phyloP scores from a whole-genome alignment of 78 protist species.

The Polysphondylium violaceum region DNA sequence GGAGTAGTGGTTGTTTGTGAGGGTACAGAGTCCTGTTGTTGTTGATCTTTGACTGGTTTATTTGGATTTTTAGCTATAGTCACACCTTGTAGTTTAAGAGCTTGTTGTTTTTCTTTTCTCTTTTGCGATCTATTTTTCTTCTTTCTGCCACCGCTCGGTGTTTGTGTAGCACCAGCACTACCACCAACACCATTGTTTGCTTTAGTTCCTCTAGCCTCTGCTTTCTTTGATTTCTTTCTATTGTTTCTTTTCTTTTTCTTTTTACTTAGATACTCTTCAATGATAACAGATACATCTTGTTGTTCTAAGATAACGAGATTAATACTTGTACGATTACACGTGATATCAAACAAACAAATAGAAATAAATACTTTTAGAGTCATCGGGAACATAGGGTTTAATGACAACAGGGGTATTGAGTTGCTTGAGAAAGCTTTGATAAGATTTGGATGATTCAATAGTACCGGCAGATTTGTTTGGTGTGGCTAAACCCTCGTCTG shows the following conservation, averaged over 20 bases:
- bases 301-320: not conserved
- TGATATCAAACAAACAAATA: not conserved
- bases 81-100: too few relatives aligned
- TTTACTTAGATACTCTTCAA: not conserved
- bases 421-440: constrained; percentile 34
- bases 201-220: not conserved
- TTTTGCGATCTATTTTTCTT: constrained; percentile 1
- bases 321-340: not conserved
- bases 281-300: not conserved
- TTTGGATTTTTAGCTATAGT: too few relatives aligned
- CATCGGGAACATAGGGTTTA: not conserved
- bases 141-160: not conserved
- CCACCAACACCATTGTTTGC: not conserved
- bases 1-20: not conserved
- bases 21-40: constrained; percentile 4
- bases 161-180: not conserved
- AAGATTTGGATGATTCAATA: constrained; percentile 47
- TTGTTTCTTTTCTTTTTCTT: not conserved
- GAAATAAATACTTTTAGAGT: not conserved
- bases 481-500: not conserved
- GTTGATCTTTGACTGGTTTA: not conserved
- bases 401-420: constrained; percentile 24
- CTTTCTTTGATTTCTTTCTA: not conserved
- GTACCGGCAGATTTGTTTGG: constrained; percentile 2
- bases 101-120: constrained; percentile 12